Evolutionary conservation across 2,329 filamentous ascomycete genomes (phyloP), one percentile per base, ranked within the genome.

Genomic region (Chalara sp.): DNA sequence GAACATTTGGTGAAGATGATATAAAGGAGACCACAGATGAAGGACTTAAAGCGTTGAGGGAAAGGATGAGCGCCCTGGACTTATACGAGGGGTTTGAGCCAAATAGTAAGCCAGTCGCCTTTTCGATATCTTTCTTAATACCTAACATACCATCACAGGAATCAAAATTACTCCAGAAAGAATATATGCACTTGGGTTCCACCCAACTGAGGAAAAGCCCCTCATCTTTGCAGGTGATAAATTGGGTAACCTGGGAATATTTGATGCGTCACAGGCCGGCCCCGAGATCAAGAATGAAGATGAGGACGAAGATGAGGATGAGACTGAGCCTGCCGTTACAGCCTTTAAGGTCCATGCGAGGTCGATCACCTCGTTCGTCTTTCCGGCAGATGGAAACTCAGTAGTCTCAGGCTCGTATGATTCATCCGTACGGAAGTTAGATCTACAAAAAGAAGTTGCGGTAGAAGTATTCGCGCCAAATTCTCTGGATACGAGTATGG

Each of bases 211-310:
- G 52, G 83, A 91, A 3, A 97, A 97, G 62, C 83, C 91, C 0
- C 74, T 99, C 3, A 78, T 97, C 1, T 95, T 99, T 64, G 92
- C 92, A 0, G 92, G 92, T 8, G 93, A 99, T 63, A 99, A 99
- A 66, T 79, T 95, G 57, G 92, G 93, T 1, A 87, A 89, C 29
- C 76, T 97, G 52, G 93, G 93, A 0, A 81, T 99, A 1, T 92
- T 96, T 49, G 92, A 99, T 64, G 90, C 85, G 1, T 91, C 87
- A 0, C 89, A 95, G 58, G 78, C 79, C 3, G 71, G 72, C 2
- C 63, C 77, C 44, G 65, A 73, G 57, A 67, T 74, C 58, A 70
- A 75, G n/a, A 84, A 88, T 10, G 79, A 79, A 32, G 79, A 81
- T 52, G 85, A 88, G 6, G 79, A 81, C 31, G 79, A 80, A 39